Percentiles rank a stretch among this genome's conserved stretches.
Conservation (phyloP, 2,329 filamentous ascomycete species). For the Grosmannia clavigera region DNA sequence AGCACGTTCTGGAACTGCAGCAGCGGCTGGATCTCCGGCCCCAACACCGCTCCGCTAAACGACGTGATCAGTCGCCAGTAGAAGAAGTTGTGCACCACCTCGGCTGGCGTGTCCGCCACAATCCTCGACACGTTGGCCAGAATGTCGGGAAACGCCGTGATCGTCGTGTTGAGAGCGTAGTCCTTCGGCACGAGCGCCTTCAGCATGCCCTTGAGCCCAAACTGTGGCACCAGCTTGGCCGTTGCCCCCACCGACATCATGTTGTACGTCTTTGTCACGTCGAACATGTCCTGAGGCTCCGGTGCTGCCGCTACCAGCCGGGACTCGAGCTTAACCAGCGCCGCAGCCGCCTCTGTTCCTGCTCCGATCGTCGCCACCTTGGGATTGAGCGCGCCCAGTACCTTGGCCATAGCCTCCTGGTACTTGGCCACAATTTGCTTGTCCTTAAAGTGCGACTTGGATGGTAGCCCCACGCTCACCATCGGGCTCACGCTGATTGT, state of each 20-base stretch:
- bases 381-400: constrained; percentile 21
- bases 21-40: constrained; percentile 46
- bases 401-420: constrained; percentile 27
- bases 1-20: constrained; percentile 47
- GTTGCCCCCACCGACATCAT: constrained; percentile 45
- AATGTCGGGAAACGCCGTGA: constrained; percentile 48
- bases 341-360: constrained; percentile 16
- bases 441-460: constrained; percentile 49
- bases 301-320: background rate
- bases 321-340: constrained; percentile 13
- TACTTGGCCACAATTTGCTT: constrained; percentile 40
- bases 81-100: constrained; percentile 49
- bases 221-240: constrained; percentile 39
- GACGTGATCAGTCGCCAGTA: constrained; percentile 49
- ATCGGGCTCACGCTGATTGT: constrained; percentile 29
- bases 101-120: constrained; percentile 37
- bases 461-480: constrained; percentile 45
- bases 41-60: constrained; percentile 42
- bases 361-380: constrained; percentile 13
- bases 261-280: constrained; percentile 46
- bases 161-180: constrained; percentile 38
- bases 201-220: constrained; percentile 41
- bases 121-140: constrained; percentile 44
- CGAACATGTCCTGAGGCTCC: constrained; percentile 7
- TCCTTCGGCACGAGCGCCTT: constrained; percentile 36